phyloP scores from a whole-genome alignment of 2,329 filamentous ascomycete genomes.

The Pseudogymnoascus pannorum region DNA sequence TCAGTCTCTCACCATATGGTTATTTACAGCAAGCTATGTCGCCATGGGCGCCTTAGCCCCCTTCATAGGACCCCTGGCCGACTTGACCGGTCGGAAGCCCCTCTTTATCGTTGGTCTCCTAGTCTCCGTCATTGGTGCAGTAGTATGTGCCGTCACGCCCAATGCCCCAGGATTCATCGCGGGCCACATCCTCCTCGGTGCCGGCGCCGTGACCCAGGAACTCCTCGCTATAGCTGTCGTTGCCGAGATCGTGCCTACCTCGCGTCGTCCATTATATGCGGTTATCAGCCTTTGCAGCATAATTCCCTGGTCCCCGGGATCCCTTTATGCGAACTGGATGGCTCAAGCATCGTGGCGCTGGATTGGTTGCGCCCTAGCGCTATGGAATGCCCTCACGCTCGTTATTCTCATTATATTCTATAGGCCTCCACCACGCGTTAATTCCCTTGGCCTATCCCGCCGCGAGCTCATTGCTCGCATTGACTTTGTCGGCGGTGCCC shows the following conservation, averaged over 20 bases:
- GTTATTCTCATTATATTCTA: slow-evolving; percentile 37
- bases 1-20: slow-evolving; percentile 16
- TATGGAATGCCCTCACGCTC: slow-evolving; percentile 36
- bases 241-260: slow-evolving; percentile 12
- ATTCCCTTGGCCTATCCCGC: slow-evolving; percentile 32
- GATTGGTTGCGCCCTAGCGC: slow-evolving; percentile 35
- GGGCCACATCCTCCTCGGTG: slow-evolving; percentile 8
- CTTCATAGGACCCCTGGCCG: slow-evolving; percentile 19
- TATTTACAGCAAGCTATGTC: slow-evolving; percentile 15
- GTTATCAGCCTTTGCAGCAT: slow-evolving; percentile 8
- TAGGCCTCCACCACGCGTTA: slow-evolving; percentile 37
- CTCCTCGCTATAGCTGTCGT: slow-evolving; percentile 11
- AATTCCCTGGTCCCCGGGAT: slow-evolving; percentile 9
- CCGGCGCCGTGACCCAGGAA: slow-evolving; percentile 11
- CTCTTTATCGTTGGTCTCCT: slow-evolving; percentile 15
- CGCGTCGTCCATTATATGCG: slow-evolving; percentile 9
- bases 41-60: slow-evolving; percentile 17
- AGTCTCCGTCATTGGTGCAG: slow-evolving; percentile 14
- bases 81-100: slow-evolving; percentile 17
- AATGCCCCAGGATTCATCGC: slow-evolving; percentile 15
- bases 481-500: slow-evolving; percentile 42
- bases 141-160: slow-evolving; percentile 16
- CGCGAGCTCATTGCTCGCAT: slow-evolving; percentile 37
- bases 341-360: slow-evolving; percentile 35
- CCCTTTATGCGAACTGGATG: slow-evolving; percentile 23